Base-by-base conservation (phyloP, 352 stramenopile species). In the Salisapilia sapeloensis region DNA sequence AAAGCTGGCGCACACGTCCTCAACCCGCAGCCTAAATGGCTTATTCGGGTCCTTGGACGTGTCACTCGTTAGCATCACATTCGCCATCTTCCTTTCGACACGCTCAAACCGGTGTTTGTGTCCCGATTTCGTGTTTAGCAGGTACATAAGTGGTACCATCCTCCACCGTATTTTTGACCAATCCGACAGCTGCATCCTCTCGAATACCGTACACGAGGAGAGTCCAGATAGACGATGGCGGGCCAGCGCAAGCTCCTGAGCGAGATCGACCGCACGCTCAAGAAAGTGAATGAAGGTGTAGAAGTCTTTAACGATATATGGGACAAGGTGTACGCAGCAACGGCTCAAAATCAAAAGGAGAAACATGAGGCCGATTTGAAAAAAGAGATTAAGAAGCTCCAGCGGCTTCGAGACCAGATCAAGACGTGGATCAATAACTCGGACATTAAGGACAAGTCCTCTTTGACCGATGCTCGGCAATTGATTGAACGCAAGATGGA, bases 341-440 rank as follows among this genome's bases (percentile, higher is more conserved):
- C 89, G 30, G 77, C 93, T 44, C 95, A 98, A 63, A 96, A 93
- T 47, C 92, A 98, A 54, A 98, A 98, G 56, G 95, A 99, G 60
- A 99, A 99, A 63, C 97, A 98, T 46, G 94, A 99, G 57, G 75
- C 85, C 23, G 94, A 99, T 53, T 59, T 99, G 37, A 99, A 99
- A 60, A 99, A 99, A 46, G 95, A 99, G 74, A 98, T 99, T 50
- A 99, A 99, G 65, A 99, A 99, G 60, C 70, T 99, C 24, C 95
- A 99, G 75, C 74, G 92, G 26, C 84, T 92, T 49, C 85, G 95
- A 15, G 95, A 99, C 63, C 93, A 98, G 63, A 97, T 99, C 56
- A 99, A 99, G 63, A 97, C 83, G 40, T 99, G 94, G 94, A 96
- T 98, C 42, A 62, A 76, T 37, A 96, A 90, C 38, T 91, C 76